Evolutionary conservation across 495 filamentous ascomycete species (phyloP).

Genomic region (Penicillium cosmopolitanum): DNA sequence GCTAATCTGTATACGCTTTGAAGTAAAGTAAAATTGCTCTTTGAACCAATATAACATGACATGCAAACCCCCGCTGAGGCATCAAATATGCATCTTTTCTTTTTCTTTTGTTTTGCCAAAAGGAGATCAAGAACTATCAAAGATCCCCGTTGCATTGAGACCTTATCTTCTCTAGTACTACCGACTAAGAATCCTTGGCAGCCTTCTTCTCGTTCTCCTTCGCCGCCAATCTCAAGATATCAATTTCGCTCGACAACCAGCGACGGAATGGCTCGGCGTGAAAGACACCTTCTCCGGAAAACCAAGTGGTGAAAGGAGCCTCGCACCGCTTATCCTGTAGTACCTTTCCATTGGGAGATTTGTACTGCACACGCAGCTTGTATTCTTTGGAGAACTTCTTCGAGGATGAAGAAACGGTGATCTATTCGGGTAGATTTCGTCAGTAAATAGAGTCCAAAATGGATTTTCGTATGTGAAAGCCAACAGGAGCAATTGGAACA

Average conservation of each 20-base stretch:
- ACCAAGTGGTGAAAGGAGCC: constrained; percentile 83
- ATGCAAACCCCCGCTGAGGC: neutral
- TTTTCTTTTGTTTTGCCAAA: neutral
- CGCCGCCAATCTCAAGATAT: constrained; percentile 69
- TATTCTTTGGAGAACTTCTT: constrained; percentile 82
- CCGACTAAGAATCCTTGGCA: constrained; percentile 8
- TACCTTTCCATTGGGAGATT: constrained; percentile 48
- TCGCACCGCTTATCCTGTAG: constrained; percentile 57
- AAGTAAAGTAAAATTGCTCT: no score
- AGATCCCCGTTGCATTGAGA: neutral
- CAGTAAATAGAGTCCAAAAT: neutral
- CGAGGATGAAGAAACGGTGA: constrained; percentile 67
- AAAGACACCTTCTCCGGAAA: constrained; percentile 79
- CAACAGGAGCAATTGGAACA: neutral
- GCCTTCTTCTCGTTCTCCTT: constrained; percentile 55
- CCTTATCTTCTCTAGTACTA: neutral
- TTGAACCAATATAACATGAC: neutral
- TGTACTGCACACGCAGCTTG: constrained; percentile 65
- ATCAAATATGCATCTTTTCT: neutral
- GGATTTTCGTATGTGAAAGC: no score
- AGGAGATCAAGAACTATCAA: neutral
- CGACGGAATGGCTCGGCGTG: constrained; percentile 81
- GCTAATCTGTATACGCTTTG: no score
- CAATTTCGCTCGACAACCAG: constrained; percentile 72
- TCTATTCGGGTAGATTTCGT: constrained; percentile 40